phyloP scores from a whole-genome alignment of 1,284 basidiomycete genomes.

The Coniophora puteana region DNA sequence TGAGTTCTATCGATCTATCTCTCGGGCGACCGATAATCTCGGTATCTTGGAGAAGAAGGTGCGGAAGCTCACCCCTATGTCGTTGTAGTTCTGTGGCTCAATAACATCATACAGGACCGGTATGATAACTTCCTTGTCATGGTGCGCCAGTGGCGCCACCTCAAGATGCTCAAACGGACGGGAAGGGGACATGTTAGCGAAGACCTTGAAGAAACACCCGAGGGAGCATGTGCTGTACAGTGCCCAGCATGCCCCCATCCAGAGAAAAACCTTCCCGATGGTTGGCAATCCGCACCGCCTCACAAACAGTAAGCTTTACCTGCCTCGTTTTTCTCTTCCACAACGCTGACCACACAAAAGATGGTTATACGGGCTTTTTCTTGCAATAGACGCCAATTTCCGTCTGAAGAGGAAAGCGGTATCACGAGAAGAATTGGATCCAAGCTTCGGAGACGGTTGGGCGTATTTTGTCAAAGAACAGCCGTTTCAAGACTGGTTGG shows the following conservation, averaged over 20 bases:
- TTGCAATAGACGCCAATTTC: too few relatives aligned
- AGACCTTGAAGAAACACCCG: background rate
- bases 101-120: background rate
- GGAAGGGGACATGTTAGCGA: constrained; percentile 8
- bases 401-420: background rate
- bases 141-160: constrained; percentile 3
- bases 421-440: background rate
- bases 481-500: background rate
- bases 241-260: background rate
- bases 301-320: background rate
- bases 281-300: background rate
- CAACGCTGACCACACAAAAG: background rate
- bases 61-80: too few relatives aligned
- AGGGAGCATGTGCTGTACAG: background rate
- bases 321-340: background rate
- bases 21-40: constrained; percentile 12
- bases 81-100: too few relatives aligned
- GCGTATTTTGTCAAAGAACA: background rate
- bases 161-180: constrained; percentile 15
- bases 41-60: constrained; percentile 6
- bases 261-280: background rate
- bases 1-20: constrained; percentile 15
- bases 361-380: background rate
- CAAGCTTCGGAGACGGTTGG: background rate
- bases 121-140: constrained; percentile 8